phyloP scores from a whole-genome alignment of 441 rosid species.

The Flueggea neowawraea region DNA sequence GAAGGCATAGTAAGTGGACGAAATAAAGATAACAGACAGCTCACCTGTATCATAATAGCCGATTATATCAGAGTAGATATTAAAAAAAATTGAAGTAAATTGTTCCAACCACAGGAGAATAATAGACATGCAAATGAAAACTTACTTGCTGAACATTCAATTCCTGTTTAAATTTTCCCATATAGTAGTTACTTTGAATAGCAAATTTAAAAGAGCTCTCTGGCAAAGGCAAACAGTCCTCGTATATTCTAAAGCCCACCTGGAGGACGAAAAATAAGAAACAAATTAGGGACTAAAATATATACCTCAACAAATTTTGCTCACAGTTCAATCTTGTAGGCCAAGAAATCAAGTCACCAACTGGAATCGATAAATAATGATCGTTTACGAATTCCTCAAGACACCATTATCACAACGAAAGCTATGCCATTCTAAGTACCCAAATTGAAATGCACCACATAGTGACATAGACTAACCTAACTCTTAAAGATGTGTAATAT shows the following conservation, averaged over 20 bases:
- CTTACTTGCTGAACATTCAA: slow-evolving; percentile 45
- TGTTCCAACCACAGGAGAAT: background rate
- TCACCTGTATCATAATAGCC: slow-evolving; percentile 34
- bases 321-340: background rate
- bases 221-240: slow-evolving; percentile 47
- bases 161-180: slow-evolving; percentile 48
- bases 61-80: background rate
- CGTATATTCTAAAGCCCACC: slow-evolving; percentile 47
- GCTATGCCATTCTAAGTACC: background rate
- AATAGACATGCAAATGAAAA: background rate
- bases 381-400: too few species aligned
- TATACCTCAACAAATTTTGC: background rate
- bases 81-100: background rate
- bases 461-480: background rate
- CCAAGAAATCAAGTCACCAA: too few species aligned
- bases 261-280: slow-evolving; percentile 17
- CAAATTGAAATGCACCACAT: background rate
- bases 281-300: background rate
- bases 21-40: slow-evolving; percentile 35
- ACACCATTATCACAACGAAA: too few species aligned
- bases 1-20: slow-evolving; percentile 29
- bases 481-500: too few species aligned
- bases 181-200: slow-evolving; percentile 37
- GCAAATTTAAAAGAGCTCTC: slow-evolving; percentile 41
- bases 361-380: too few species aligned